phyloP scores from a whole-genome alignment of 805 yeast genomes.

The Naumovozyma dairenensis region DNA sequence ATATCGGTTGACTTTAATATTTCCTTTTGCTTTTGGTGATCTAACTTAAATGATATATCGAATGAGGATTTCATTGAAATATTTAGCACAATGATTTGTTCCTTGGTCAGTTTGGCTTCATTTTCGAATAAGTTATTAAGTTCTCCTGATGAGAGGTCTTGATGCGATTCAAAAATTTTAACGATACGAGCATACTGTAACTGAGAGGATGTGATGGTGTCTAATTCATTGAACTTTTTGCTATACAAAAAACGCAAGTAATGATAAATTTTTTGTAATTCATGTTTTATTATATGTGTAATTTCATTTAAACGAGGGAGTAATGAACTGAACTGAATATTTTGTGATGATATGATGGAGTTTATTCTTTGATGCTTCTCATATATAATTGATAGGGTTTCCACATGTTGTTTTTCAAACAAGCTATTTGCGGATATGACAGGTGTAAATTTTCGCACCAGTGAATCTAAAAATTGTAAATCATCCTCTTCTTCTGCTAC shows the following conservation, averaged over 20 bases:
- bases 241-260: constrained; percentile 45
- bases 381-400: too few species aligned
- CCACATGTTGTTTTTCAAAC: too few species aligned
- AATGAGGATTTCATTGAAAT: constrained; percentile 58
- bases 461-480: not conserved
- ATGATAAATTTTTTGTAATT: constrained; percentile 40
- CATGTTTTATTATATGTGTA: constrained; percentile 45
- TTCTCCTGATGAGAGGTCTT: constrained; percentile 22
- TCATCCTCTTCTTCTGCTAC: constrained; percentile 3
- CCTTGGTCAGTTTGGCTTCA: constrained; percentile 40
- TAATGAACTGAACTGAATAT: constrained; percentile 15
- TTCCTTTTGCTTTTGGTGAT: constrained; percentile 28
- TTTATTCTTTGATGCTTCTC: too few species aligned
- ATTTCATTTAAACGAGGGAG: constrained; percentile 45
- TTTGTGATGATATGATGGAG: too few species aligned
- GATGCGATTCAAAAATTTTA: constrained; percentile 36
- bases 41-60: constrained; percentile 21
- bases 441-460: constrained; percentile 9
- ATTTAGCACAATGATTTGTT: constrained; percentile 59
- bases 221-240: constrained; percentile 63
- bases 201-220: constrained; percentile 50
- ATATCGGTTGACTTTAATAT: constrained; percentile 35
- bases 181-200: constrained; percentile 50
- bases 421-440: constrained; percentile 5
- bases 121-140: constrained; percentile 24